phyloP scores from a whole-genome alignment of 2,329 filamentous ascomycete genomes.

The Calonectria pseudoreteaudii region DNA sequence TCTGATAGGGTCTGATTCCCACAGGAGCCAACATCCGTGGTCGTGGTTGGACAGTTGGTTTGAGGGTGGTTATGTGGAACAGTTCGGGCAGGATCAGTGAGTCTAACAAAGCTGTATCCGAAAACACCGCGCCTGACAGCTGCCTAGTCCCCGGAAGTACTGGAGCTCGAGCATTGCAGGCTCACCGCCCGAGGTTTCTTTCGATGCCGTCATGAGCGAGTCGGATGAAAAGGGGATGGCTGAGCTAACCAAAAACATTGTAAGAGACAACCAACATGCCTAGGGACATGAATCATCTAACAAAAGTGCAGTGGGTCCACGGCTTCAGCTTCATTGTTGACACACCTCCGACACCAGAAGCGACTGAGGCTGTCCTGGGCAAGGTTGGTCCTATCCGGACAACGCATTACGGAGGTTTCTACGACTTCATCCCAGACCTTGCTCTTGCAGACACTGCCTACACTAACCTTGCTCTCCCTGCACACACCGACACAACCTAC shows the following conservation, averaged over 20 bases:
- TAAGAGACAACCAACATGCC: constrained; percentile 48
- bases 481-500: constrained; percentile 96
- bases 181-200: constrained; percentile 69
- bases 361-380: constrained; percentile 80
- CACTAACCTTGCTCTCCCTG: constrained; percentile 83
- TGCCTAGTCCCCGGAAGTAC: constrained; percentile 22
- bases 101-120: neutral
- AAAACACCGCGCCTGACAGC: neutral
- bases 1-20: constrained; percentile 75
- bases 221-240: constrained; percentile 64
- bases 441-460: constrained; percentile 92
- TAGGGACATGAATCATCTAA: constrained; percentile 24
- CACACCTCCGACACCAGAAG: constrained; percentile 74
- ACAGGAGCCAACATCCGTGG: constrained; percentile 76
- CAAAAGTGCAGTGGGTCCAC: constrained; percentile 64
- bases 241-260: constrained; percentile 74
- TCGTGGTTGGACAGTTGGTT: constrained; percentile 46
- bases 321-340: constrained; percentile 84
- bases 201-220: constrained; percentile 68
- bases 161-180: constrained; percentile 49
- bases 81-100: constrained; percentile 40
- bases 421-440: constrained; percentile 90
- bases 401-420: constrained; percentile 87
- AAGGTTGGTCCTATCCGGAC: constrained; percentile 87
- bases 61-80: constrained; percentile 22